phyloP scores from a whole-genome alignment of 176 grass and related monocot genomes.

The Triticum aestivum region IWGSC_CS_RefSeq_v2.1 NC_057802.1:525335638-525336137 shows the following conservation, averaged over 20 bases:
- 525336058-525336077: not conserved
- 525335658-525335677: no score
- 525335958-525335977: conserved; percentile 87
- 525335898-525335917: not conserved
- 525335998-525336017: conserved; percentile 99
- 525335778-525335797: not conserved
- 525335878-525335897: not conserved
- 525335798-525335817: not conserved
- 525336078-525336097: conserved; percentile 23
- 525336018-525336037: conserved; percentile 12
- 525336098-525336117: conserved; percentile 78
- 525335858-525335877: not conserved
- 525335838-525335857: not conserved
- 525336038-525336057: conserved; percentile 15
- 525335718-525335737: not conserved
- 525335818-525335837: not conserved
- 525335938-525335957: conserved; percentile 95
- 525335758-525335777: conserved; percentile 12
- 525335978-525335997: conserved; percentile 80
- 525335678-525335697: no score
- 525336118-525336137: conserved; percentile 56
- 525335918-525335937: conserved; percentile 31
- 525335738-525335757: not conserved
- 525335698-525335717: no score
- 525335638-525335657: not conserved